Conservation (phyloP, 768 basidiomycete species). For the Trametes cubensis region DNA sequence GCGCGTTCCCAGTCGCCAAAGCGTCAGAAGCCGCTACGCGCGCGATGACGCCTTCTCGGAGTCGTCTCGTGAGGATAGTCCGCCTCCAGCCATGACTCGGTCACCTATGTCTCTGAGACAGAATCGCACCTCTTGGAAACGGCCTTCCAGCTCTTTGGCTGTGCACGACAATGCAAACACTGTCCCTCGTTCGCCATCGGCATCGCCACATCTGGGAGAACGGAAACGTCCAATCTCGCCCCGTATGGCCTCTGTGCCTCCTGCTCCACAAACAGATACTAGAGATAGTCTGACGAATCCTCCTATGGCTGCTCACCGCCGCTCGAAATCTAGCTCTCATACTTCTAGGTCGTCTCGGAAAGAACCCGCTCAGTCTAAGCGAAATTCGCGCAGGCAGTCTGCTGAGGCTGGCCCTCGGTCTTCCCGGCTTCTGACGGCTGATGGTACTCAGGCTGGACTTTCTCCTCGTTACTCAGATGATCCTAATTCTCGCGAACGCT, state of each 20-base stretch:
- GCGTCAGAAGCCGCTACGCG: neutral
- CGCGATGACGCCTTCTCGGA: neutral
- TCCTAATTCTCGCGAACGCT: conserved; percentile 28
- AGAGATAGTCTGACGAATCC: too few relatives aligned
- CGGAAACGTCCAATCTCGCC: neutral
- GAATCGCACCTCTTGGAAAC: conserved; percentile 7
- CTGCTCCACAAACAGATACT: neutral
- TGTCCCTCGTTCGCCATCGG: neutral
- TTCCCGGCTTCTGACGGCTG: conserved; percentile 1
- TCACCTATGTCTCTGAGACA: conserved; percentile 10
- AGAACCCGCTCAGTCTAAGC: neutral
- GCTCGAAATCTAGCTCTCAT: conserved; percentile 6
- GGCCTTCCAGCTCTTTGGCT: neutral
- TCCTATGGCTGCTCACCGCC: neutral
- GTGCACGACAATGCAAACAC: neutral
- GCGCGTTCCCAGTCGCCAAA: neutral
- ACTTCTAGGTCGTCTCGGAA: neutral
- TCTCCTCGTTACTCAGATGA: neutral
- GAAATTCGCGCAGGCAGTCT: neutral
- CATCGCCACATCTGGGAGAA: neutral
- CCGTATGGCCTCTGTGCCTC: neutral
- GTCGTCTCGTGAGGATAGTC: neutral
- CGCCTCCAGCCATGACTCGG: neutral
- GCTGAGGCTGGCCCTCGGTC: neutral
- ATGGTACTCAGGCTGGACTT: neutral